Conservation (phyloP, 2,329 filamentous ascomycete genomes). For the Aureobasidium namibiae region DNA sequence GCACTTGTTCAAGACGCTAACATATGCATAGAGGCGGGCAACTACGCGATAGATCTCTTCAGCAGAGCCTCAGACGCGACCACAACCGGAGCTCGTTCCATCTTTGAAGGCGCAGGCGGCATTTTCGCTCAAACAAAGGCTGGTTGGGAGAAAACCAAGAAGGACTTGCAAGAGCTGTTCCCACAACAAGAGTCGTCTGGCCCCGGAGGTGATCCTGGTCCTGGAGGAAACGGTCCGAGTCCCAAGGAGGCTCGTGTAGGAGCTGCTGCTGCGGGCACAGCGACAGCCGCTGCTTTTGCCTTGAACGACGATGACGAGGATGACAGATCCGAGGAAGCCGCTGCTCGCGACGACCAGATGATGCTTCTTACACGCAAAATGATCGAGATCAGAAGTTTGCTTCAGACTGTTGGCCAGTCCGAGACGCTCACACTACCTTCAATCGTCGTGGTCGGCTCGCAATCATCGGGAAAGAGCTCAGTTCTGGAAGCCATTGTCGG, state of each 20-base stretch:
- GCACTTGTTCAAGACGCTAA: neutral
- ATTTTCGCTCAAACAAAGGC: constrained; percentile 70
- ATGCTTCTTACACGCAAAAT: constrained; percentile 99
- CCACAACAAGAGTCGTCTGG: constrained; percentile 25
- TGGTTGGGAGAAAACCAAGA: constrained; percentile 76
- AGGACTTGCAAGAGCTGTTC: constrained; percentile 73
- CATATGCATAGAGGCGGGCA: constrained; percentile 54
- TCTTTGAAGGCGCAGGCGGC: constrained; percentile 65
- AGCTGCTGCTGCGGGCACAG: constrained; percentile 57
- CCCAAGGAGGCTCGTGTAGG: constrained; percentile 33
- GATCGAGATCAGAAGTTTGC: constrained; percentile 93
- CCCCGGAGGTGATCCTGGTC: constrained; percentile 28
- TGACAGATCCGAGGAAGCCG: constrained; percentile 52
- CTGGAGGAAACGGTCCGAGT: constrained; percentile 28
- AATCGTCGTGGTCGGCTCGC: constrained; percentile 98
- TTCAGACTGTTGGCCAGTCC: constrained; percentile 87
- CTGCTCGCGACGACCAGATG: constrained; percentile 91
- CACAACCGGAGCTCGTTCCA: constrained; percentile 55
- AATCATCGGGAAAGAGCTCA: constrained; percentile 96
- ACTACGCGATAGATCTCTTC: constrained; percentile 68
- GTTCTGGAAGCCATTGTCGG: constrained; percentile 95
- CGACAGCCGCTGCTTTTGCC: constrained; percentile 69
- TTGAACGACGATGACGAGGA: constrained; percentile 62
- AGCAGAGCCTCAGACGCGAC: constrained; percentile 64
- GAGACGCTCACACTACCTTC: constrained; percentile 82